These are phyloP conservation scores for Notholithocarpus densiflorus DNA, from an alignment of 306 rosid species.

Conservation along the genomic window DNA sequence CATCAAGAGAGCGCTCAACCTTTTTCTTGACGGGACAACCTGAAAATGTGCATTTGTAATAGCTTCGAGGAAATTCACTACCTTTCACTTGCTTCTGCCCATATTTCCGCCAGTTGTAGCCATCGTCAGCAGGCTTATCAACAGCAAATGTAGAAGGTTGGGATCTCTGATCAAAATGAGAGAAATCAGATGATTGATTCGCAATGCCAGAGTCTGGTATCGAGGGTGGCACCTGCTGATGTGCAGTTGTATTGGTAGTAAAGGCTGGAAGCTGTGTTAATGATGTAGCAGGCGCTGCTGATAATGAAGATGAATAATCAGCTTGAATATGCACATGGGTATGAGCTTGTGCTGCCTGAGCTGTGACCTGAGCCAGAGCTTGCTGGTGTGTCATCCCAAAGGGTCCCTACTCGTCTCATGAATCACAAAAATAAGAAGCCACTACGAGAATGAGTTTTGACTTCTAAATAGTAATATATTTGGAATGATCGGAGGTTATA, in stretches of 20 bases:
- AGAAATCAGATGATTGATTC: slow-evolving; percentile 33
- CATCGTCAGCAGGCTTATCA: slow-evolving; percentile 70
- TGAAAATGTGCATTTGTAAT: slow-evolving; percentile 70
- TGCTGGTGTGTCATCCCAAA: slow-evolving; percentile 76
- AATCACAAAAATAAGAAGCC: slow-evolving; percentile 18
- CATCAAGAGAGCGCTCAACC: slow-evolving; percentile 77
- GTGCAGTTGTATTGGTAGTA: slow-evolving; percentile 23
- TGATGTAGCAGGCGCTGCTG: slow-evolving; percentile 28
- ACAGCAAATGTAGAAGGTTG: slow-evolving; percentile 40
- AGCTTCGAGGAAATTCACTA: slow-evolving; percentile 76
- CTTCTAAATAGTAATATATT: not conserved
- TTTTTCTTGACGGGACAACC: slow-evolving; percentile 81
- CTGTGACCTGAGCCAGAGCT: slow-evolving; percentile 61
- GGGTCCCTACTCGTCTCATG: slow-evolving; percentile 37
- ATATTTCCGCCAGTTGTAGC: slow-evolving; percentile 80
- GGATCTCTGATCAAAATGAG: slow-evolving; percentile 43
- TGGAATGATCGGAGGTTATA: not conserved
- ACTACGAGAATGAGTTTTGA: not conserved
- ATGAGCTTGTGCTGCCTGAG: slow-evolving; percentile 45
- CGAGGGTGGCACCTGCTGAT: slow-evolving; percentile 29
- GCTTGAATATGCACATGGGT: slow-evolving; percentile 38
- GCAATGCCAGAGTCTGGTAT: slow-evolving; percentile 15
- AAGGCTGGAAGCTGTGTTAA: slow-evolving; percentile 32
- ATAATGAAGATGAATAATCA: slow-evolving; percentile 34
- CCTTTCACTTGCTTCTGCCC: slow-evolving; percentile 92